Evolutionary conservation across 306 rosid genomes (phyloP).

Genomic region (Vigna hirtella): DNA sequence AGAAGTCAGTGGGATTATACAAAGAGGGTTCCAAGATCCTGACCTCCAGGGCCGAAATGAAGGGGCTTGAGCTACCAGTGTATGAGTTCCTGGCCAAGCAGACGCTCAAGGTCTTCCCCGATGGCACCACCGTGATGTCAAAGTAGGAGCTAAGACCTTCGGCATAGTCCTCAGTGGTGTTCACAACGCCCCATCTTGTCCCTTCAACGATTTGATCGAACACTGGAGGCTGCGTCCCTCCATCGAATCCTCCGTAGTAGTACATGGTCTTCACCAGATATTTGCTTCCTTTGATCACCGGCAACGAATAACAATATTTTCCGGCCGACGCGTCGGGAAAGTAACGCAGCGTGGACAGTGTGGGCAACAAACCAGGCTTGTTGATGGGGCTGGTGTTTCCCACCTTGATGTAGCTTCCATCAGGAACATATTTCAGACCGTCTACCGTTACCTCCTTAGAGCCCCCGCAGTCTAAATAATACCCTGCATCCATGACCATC

Average conservation of each 20-base stretch:
- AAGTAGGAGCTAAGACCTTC: constrained; percentile 78
- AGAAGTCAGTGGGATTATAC: constrained; percentile 77
- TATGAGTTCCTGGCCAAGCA: constrained; percentile 75
- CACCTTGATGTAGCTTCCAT: constrained; percentile 60
- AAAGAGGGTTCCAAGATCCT: constrained; percentile 61
- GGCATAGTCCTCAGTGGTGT: constrained; percentile 75
- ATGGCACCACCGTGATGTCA: constrained; percentile 63
- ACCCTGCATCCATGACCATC: constrained; percentile 56
- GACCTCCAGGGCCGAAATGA: constrained; percentile 86
- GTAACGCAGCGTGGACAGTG: constrained; percentile 68
- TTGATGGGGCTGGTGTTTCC: constrained; percentile 54
- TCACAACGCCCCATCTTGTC: constrained; percentile 71
- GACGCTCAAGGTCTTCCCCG: constrained; percentile 62
- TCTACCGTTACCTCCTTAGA: constrained; percentile 45
- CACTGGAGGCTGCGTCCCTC: constrained; percentile 75
- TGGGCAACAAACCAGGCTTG: constrained; percentile 56
- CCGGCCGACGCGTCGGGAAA: constrained; percentile 65
- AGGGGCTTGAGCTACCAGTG: constrained; percentile 68
- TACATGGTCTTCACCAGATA: constrained; percentile 71
- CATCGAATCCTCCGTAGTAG: constrained; percentile 84
- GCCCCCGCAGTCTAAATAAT: constrained; percentile 71
- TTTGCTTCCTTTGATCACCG: constrained; percentile 59
- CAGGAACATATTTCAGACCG: constrained; percentile 55
- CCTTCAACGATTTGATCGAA: constrained; percentile 90
- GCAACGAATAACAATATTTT: constrained; percentile 74